Conservation (phyloP, 202 grass and related monocot genomes). For the Setaria italica region DNA sequence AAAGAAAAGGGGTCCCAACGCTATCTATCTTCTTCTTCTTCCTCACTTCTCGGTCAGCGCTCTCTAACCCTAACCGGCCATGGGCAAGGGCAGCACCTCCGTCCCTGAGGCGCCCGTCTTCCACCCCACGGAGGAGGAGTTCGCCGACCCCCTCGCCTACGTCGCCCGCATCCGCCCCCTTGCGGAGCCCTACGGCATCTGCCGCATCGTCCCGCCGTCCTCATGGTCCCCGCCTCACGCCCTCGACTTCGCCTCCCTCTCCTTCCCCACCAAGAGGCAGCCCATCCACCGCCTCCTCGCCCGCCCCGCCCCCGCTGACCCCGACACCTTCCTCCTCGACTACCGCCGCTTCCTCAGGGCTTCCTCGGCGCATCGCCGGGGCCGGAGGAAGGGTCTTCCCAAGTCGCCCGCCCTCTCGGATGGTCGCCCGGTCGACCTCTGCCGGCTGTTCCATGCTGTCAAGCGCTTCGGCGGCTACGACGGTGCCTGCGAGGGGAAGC, state of each 20-base stretch:
- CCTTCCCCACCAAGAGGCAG: constrained; percentile 86
- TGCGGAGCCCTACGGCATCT: constrained; percentile 89
- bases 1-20: too few species aligned
- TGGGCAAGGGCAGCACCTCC: constrained; percentile 49
- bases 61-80: constrained; percentile 56
- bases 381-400: constrained; percentile 47
- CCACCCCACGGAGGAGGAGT: constrained; percentile 84
- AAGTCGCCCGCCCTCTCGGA: constrained; percentile 63
- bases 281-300: constrained; percentile 84
- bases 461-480: constrained; percentile 87
- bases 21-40: too few species aligned
- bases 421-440: constrained; percentile 78
- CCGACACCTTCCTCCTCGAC: constrained; percentile 84
- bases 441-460: constrained; percentile 82
- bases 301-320: constrained; percentile 75
- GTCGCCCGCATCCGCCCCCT: constrained; percentile 68
- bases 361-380: constrained; percentile 29
- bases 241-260: constrained; percentile 55
- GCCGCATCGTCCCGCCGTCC: constrained; percentile 82
- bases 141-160: constrained; percentile 74
- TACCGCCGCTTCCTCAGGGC: constrained; percentile 67
- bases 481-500: constrained; percentile 55
- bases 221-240: constrained; percentile 75
- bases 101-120: constrained; percentile 78
- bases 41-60: background rate